Evolutionary conservation across 1,284 basidiomycete species (phyloP).

Genomic region (Cutaneotrichosporon cutaneum): DNA sequence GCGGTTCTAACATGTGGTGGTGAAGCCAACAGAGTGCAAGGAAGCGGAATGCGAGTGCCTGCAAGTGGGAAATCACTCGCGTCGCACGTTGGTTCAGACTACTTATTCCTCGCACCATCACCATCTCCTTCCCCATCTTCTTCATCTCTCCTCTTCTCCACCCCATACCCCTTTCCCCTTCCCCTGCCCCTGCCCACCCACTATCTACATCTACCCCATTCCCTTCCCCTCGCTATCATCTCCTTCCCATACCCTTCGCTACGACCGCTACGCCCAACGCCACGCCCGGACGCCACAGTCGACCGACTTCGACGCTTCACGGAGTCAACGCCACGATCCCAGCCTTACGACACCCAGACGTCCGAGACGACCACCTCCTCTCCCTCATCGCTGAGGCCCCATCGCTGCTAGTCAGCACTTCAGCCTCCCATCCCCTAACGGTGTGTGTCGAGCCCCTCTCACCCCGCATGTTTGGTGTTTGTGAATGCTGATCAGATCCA

Average conservation of each 20-base stretch:
- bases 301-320: neutral
- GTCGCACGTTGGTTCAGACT: neutral
- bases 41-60: neutral
- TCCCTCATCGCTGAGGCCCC: neutral
- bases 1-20: neutral
- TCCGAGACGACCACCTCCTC: neutral
- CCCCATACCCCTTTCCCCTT: neutral
- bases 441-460: neutral
- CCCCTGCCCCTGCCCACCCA: constrained; percentile 13
- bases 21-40: neutral
- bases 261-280: too few relatives aligned
- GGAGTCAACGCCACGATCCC: constrained; percentile 4
- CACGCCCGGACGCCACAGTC: neutral
- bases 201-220: constrained; percentile 8
- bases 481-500: neutral
- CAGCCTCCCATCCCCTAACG: neutral
- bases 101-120: neutral
- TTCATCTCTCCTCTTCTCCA: constrained; percentile 1
- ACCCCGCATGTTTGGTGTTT: constrained; percentile 2
- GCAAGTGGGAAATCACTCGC: constrained; percentile 5
- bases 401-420: neutral
- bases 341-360: too few relatives aligned
- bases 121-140: neutral
- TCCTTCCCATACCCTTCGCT: constrained; percentile 19
- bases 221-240: constrained; percentile 20